Evolutionary conservation across 2,329 filamentous ascomycete genomes (phyloP).

Genomic region (Cladophialophora exuberans): DNA sequence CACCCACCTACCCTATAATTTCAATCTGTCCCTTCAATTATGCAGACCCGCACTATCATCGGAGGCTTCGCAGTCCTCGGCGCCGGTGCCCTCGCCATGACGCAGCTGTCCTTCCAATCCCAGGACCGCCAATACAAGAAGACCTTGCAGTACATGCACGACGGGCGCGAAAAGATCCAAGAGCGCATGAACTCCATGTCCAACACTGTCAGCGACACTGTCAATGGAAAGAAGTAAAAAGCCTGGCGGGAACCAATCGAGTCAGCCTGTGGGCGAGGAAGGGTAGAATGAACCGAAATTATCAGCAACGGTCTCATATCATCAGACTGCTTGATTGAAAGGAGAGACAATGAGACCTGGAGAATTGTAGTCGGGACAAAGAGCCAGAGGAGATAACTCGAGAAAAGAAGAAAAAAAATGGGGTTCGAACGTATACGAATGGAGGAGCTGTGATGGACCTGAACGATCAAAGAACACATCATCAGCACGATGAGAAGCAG

Average conservation of each 20-base stretch:
- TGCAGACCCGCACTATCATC: slow-evolving; percentile 30
- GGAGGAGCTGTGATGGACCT: too few species aligned
- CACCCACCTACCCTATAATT: background rate
- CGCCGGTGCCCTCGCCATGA: slow-evolving; percentile 28
- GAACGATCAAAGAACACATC: too few species aligned
- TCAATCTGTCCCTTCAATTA: slow-evolving; percentile 13
- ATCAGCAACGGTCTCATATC: too few species aligned
- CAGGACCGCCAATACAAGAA: slow-evolving; percentile 35
- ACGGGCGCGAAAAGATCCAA: slow-evolving; percentile 31
- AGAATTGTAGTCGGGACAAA: too few species aligned
- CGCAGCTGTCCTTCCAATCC: slow-evolving; percentile 30
- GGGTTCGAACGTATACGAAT: too few species aligned
- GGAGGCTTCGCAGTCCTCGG: slow-evolving; percentile 26
- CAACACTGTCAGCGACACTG: background rate
- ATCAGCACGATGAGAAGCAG: too few species aligned
- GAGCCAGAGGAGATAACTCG: too few species aligned
- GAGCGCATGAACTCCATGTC: slow-evolving; percentile 28
- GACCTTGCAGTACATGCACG: slow-evolving; percentile 34
- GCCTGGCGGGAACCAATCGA: background rate
- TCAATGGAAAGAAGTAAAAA: slow-evolving; percentile 22
- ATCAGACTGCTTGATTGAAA: too few species aligned
- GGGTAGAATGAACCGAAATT: too few species aligned
- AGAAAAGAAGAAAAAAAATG: too few species aligned
- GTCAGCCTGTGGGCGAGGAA: too few species aligned
- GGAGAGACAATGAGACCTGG: too few species aligned